Evolutionary conservation across 345 rosid genomes (phyloP).

Genomic region (Euclidium syriacum): DNA sequence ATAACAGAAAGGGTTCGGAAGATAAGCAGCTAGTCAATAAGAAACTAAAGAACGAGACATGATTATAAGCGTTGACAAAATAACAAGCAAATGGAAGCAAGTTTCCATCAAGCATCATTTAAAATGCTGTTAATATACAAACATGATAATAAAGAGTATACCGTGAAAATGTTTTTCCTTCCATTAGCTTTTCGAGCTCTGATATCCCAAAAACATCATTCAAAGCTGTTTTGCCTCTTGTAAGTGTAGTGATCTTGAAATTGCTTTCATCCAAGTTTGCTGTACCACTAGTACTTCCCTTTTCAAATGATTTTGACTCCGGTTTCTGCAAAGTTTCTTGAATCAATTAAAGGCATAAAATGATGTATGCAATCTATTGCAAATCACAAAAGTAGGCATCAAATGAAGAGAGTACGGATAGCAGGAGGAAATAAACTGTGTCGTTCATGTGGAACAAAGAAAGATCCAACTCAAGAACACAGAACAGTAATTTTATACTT

Average conservation of each 20-base stretch:
- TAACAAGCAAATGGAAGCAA: conserved; percentile 1
- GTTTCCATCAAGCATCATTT: conserved; percentile 13
- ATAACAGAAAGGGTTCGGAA: neutral
- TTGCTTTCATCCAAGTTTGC: conserved; percentile 24
- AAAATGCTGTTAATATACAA: conserved; percentile 4
- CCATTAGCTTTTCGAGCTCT: conserved; percentile 70
- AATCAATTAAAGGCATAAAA: neutral
- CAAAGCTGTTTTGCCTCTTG: conserved; percentile 19
- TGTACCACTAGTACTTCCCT: conserved; percentile 33
- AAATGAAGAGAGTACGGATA: conserved; percentile 1
- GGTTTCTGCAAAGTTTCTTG: conserved; percentile 17
- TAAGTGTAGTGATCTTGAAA: conserved; percentile 29
- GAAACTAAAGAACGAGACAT: neutral
- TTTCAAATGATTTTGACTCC: conserved; percentile 27
- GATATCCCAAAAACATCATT: conserved; percentile 36
- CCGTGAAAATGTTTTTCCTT: conserved; percentile 60
- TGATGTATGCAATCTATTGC: neutral
- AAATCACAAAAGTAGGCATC: conserved; percentile 1
- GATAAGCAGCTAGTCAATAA: neutral
- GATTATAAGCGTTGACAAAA: conserved; percentile 12
- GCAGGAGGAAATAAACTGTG: neutral
- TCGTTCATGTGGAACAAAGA: neutral
- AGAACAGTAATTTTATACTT: neutral
- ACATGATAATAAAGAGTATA: conserved; percentile 24
- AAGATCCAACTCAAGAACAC: conserved; percentile 8